phyloP scores from a whole-genome alignment of 75 land plant species.

The Cupressus sempervirens region DNA sequence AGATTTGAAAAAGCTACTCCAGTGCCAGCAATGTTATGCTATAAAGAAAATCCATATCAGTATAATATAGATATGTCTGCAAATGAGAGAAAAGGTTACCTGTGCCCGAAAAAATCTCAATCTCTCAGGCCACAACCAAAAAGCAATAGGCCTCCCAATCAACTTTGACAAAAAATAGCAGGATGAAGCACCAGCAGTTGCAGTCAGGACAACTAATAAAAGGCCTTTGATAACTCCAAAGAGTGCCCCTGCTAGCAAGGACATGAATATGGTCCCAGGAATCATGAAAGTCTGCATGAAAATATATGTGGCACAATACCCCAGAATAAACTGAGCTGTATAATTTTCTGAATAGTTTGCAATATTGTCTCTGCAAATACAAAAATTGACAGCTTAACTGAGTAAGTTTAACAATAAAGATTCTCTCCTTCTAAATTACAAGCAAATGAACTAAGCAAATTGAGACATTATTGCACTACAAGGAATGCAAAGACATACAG shows the following conservation, averaged over 20 bases:
- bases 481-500: neutral
- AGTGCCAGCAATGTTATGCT: neutral
- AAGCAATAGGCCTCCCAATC: conserved; percentile 76
- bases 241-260: conserved; percentile 81
- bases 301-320: conserved; percentile 79
- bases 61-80: neutral
- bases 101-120: conserved; percentile 69
- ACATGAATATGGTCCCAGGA: conserved; percentile 90
- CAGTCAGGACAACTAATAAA: conserved; percentile 64
- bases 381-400: neutral
- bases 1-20: neutral
- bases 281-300: conserved; percentile 98
- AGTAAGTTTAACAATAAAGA: neutral
- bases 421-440: neutral
- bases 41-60: too few relatives aligned
- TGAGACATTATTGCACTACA: neutral
- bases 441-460: neutral
- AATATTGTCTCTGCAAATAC: conserved; percentile 64
- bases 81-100: conserved; percentile 29
- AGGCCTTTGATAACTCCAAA: conserved; percentile 78
- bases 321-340: conserved; percentile 66
- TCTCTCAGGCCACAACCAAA: conserved; percentile 89
- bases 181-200: conserved; percentile 79
- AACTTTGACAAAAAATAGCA: conserved; percentile 83
- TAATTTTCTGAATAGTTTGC: conserved; percentile 64